Percentiles rank a stretch among this genome's conserved stretches.
Evolutionary conservation across 2,329 filamentous ascomycete genomes (phyloP).

Genomic region (Xylaria sp.): DNA sequence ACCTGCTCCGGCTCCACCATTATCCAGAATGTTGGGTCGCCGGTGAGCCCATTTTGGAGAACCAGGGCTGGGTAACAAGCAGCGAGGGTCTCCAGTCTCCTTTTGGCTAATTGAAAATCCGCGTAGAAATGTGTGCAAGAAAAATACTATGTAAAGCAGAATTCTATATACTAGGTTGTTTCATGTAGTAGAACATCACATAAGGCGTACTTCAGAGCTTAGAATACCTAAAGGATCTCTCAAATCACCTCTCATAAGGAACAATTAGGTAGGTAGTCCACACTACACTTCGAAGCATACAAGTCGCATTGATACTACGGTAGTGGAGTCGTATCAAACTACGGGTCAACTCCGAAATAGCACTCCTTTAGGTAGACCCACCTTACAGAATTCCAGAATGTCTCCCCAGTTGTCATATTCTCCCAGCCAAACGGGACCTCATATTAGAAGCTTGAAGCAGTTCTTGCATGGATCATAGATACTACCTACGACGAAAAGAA

Average conservation of each 20-base stretch:
- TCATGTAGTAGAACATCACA: neutral
- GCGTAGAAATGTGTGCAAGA: no score
- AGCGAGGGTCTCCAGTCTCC: neutral
- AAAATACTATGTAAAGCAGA: neutral
- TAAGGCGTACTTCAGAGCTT: neutral
- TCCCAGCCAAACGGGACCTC: conserved; percentile 7
- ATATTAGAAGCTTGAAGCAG: neutral
- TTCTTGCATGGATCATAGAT: neutral
- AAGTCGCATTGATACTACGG: conserved; percentile 10
- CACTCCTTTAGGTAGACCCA: conserved; percentile 24
- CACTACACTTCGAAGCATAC: neutral
- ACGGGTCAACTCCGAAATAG: conserved; percentile 35
- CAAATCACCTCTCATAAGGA: neutral
- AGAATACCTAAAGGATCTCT: neutral
- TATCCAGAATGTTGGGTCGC: conserved; percentile 31
- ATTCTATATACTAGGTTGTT: neutral
- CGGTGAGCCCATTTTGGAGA: conserved; percentile 21
- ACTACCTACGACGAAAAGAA: neutral
- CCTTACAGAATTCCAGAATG: conserved; percentile 31
- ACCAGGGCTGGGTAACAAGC: conserved; percentile 3
- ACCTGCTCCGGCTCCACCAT: conserved; percentile 20
- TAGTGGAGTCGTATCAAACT: conserved; percentile 28
- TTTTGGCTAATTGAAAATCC: neutral
- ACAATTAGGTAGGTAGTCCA: neutral
- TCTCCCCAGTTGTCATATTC: conserved; percentile 26